These are phyloP conservation scores for Thelephora aurantiotincta DNA, from an alignment of 768 basidiomycete genomes.

Conservation along the genomic window DNA sequence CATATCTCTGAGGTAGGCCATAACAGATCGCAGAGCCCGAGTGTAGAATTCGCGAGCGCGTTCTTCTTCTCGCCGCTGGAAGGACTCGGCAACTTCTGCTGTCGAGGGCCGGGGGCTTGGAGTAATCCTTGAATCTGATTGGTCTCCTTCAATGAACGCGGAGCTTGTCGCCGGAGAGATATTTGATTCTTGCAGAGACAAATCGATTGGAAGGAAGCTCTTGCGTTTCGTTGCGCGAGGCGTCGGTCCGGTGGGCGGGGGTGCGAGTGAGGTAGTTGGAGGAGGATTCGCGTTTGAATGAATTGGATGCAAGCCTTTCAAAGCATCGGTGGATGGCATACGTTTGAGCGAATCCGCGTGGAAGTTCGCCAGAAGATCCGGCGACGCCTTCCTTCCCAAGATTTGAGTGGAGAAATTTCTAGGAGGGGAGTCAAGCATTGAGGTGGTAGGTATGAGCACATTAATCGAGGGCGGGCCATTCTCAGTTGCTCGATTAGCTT, in stretches of 20 bases:
- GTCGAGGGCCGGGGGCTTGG: conserved; percentile 30
- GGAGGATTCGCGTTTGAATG: conserved; percentile 1
- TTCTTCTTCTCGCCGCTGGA: conserved; percentile 54
- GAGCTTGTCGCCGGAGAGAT: conserved; percentile 26
- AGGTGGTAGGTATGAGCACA: not conserved
- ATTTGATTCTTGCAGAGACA: conserved; percentile 49
- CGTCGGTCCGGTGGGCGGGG: conserved; percentile 28
- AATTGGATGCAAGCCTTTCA: conserved; percentile 8
- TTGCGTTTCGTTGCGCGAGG: conserved; percentile 54
- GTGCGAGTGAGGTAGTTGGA: conserved; percentile 22
- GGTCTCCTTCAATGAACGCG: conserved; percentile 14
- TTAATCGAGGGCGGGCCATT: conserved; percentile 5
- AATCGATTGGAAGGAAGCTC: conserved; percentile 82
- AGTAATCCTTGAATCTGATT: conserved; percentile 12
- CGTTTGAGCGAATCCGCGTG: conserved; percentile 6
- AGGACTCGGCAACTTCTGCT: conserved; percentile 29
- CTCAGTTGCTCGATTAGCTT: too few species aligned
- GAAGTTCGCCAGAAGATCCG: conserved; percentile 4
- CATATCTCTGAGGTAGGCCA: conserved; percentile 94
- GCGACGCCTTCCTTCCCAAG: conserved; percentile 6
- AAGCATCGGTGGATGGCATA: conserved; percentile 11
- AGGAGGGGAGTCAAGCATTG: not conserved
- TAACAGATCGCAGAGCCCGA: conserved; percentile 76
- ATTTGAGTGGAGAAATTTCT: not conserved
- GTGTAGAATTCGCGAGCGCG: conserved; percentile 57